Evolutionary conservation across 1,139 yeast genomes (phyloP).

Genomic region (Pichia sp.): DNA sequence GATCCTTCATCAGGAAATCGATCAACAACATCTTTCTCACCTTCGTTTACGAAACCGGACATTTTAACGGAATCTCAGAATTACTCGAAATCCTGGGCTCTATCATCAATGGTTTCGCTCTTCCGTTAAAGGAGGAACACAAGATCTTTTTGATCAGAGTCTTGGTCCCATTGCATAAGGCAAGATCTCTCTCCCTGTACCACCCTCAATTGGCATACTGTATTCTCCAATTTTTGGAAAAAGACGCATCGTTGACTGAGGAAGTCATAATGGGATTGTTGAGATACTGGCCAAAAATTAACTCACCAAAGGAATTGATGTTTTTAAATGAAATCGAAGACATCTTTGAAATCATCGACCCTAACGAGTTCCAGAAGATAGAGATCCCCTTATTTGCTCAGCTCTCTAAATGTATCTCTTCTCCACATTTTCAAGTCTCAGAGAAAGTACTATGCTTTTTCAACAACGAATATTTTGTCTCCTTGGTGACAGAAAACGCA

Average conservation of each 20-base stretch:
- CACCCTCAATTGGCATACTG: slow-evolving; percentile 98
- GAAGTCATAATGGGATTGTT: slow-evolving; percentile 91
- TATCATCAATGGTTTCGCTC: slow-evolving; percentile 95
- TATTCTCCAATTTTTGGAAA: slow-evolving; percentile 92
- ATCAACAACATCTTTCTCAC: slow-evolving; percentile 90
- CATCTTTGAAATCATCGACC: slow-evolving; percentile 94
- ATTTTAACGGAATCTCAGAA: slow-evolving; percentile 96
- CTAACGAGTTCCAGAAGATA: slow-evolving; percentile 83
- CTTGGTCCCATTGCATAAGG: slow-evolving; percentile 91
- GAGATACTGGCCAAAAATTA: slow-evolving; percentile 96
- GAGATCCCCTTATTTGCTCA: slow-evolving; percentile 94
- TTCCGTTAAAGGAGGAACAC: slow-evolving; percentile 96
- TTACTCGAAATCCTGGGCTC: slow-evolving; percentile 91
- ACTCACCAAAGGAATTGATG: slow-evolving; percentile 93
- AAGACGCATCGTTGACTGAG: slow-evolving; percentile 87
- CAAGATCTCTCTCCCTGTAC: slow-evolving; percentile 77
- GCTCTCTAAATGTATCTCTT: slow-evolving; percentile 86
- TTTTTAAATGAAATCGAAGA: slow-evolving; percentile 94
- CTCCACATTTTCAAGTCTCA: slow-evolving; percentile 96
- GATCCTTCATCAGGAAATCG: slow-evolving; percentile 88
- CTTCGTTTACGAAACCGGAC: slow-evolving; percentile 90
- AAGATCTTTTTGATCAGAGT: slow-evolving; percentile 84
- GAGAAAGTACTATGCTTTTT: slow-evolving; percentile 93
- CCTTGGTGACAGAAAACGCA: slow-evolving; percentile 82
- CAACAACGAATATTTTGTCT: slow-evolving; percentile 91